Evolutionary conservation across 306 rosid species (phyloP), one percentile per base, ranked within the genome.

Genomic region (Luffa acutangula): DNA sequence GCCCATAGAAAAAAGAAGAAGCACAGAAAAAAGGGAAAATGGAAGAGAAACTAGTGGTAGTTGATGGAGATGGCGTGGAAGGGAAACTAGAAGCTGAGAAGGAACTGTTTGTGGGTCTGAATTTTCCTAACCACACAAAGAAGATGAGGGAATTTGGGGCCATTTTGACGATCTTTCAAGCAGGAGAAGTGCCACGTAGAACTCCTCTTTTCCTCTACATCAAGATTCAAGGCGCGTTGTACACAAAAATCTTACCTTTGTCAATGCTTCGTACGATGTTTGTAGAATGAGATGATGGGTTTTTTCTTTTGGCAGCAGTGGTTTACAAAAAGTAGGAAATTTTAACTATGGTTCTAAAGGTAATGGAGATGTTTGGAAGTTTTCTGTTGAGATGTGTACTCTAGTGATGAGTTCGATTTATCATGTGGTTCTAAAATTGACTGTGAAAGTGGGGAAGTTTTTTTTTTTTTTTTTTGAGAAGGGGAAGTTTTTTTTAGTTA

Each of bases 91-190:
- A 33, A 74, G 62, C 17, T 72, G 77, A 13, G 42, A 72, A 49
- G 21, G 12, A 6, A 72, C 43, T 72, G 77, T 45, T 13, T 46
- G 17, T 14, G 43, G 59, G 7, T 31, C 56, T 52, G 78, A 52
- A 49, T 51, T 49, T 74, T 74, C 45, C 63, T 8, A 74, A 74
- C 78, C 78, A 52, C 63, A 52, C 46, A 74, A 74, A 51, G 62
- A 52, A 46, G 78, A 51, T 74, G 45, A 74, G 31, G 77, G 77
- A 48, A 13, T 73, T 49, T 73, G 59, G 56, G 14, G 77, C 8
- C 75, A 41, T 70, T 43, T 74, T 34, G 46, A 51, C 25, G 20
- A 74, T 18, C 39, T 34, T 72, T 49, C 31, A 15, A 2, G 62
- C 57, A 51, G 62, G 4, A 31, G 57, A 59, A 9, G 4, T 4